A percentile compares a stretch with the other conserved stretches of the same genome.
Conservation (phyloP, 2,329 filamentous ascomycete species). For the Colletotrichum eremochloae region DNA sequence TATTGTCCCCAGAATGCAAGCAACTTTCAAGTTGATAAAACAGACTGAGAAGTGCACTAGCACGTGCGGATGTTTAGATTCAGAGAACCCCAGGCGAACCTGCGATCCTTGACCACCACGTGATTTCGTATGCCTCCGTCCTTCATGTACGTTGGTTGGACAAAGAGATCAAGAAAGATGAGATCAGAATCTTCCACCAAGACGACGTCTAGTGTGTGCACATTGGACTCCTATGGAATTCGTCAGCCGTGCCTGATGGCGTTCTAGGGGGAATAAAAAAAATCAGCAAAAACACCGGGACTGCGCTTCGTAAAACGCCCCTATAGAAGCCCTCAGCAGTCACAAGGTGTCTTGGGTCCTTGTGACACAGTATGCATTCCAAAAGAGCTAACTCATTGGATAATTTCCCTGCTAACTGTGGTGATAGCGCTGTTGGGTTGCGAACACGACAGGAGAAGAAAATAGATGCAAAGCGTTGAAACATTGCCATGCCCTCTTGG, state of each 20-base stretch:
- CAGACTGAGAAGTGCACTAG: neutral
- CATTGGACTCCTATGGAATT: conserved; percentile 21
- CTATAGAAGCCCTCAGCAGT: conserved; percentile 1
- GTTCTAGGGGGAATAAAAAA: neutral
- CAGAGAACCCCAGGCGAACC: neutral
- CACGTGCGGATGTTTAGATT: neutral
- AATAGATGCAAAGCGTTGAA: neutral
- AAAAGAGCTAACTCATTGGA: neutral
- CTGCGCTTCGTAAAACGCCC: conserved; percentile 13
- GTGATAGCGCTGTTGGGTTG: neutral
- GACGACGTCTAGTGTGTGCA: conserved; percentile 3
- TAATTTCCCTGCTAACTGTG: neutral
- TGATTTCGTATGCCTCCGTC: neutral
- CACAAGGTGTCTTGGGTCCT: neutral
- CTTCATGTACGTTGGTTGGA: neutral
- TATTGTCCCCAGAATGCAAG: neutral
- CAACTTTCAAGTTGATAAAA: neutral
- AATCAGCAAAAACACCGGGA: neutral
- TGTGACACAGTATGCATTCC: neutral
- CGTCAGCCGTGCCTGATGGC: conserved; percentile 17
- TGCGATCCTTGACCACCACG: neutral
- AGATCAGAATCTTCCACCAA: neutral
- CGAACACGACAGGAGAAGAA: neutral
- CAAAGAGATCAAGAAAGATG: conserved; percentile 7
- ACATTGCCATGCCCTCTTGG: neutral